Percentiles rank a stretch among this genome's conserved stretches.
These are phyloP conservation scores for Pleurotus platypus DNA, from an alignment of 768 basidiomycete species.

Conservation along the genomic window DNA sequence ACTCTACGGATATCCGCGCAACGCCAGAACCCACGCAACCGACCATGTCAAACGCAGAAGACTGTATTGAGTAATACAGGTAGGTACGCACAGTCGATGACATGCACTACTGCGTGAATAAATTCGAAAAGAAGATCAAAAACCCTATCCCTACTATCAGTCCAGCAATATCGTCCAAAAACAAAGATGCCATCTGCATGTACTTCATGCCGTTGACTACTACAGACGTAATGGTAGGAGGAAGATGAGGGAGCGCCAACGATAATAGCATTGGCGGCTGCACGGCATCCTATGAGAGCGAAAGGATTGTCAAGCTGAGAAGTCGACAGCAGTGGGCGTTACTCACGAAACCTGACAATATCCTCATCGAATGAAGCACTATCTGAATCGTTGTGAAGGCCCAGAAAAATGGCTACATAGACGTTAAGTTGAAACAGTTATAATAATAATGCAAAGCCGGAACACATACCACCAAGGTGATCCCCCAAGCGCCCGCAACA, in stretches of 20 bases:
- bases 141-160: slow-evolving; percentile 72
- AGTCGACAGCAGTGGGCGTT: background rate
- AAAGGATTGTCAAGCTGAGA: background rate
- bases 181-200: slow-evolving; percentile 58
- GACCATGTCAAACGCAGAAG: background rate
- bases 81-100: background rate
- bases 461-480: slow-evolving; percentile 56
- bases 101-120: background rate
- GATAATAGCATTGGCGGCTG: slow-evolving; percentile 58
- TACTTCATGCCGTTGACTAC: slow-evolving; percentile 65
- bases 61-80: background rate
- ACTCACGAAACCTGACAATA: slow-evolving; percentile 69
- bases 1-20: background rate
- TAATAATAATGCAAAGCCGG: background rate
- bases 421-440: background rate
- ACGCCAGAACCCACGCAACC: background rate
- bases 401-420: slow-evolving; percentile 74
- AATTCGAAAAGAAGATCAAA: slow-evolving; percentile 44
- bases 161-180: slow-evolving; percentile 71
- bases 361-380: slow-evolving; percentile 64
- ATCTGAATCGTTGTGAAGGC: slow-evolving; percentile 73
- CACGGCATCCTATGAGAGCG: slow-evolving; percentile 44
- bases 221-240: slow-evolving; percentile 58
- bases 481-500: slow-evolving; percentile 31
- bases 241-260: slow-evolving; percentile 61